Conservation (phyloP, 257 asterid genomes). For the Fraxinus pennsylvanica region DNA sequence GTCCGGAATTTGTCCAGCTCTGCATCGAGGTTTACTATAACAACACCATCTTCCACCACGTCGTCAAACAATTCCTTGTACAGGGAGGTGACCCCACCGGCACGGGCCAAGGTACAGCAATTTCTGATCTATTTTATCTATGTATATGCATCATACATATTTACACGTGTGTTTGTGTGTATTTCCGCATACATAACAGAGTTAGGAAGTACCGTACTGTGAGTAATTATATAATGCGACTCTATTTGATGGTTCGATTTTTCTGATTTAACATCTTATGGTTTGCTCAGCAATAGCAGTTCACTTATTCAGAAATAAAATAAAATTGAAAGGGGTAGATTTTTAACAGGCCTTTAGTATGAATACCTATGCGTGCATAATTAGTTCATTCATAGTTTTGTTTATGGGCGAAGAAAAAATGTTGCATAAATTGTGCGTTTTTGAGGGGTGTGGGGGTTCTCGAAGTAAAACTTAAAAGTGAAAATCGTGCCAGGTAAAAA, state of each 20-base stretch:
- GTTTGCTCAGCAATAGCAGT: background rate
- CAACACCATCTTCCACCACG: conserved; percentile 78
- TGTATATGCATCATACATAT: background rate
- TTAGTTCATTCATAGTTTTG: background rate
- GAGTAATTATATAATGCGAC: too few species aligned
- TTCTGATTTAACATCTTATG: background rate
- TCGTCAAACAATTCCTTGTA: conserved; percentile 73
- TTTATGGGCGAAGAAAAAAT: background rate
- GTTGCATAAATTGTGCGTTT: background rate
- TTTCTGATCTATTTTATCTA: background rate
- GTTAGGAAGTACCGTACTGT: background rate
- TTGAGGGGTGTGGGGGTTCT: background rate
- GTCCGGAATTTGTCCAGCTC: conserved; percentile 90
- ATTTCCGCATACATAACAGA: background rate
- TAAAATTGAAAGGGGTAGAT: background rate
- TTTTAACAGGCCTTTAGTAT: background rate
- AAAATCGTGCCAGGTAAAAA: background rate
- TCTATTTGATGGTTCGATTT: background rate
- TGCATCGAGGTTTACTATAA: conserved; percentile 90
- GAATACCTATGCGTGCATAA: background rate
- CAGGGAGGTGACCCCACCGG: conserved; percentile 92
- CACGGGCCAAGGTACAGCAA: conserved; percentile 61
- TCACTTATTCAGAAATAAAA: background rate
- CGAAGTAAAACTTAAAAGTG: background rate
- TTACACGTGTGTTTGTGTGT: background rate